These are phyloP conservation scores for Eragrostis nindensis DNA, from an alignment of 176 grass and related monocot genomes.

Conservation along the genomic window DNA sequence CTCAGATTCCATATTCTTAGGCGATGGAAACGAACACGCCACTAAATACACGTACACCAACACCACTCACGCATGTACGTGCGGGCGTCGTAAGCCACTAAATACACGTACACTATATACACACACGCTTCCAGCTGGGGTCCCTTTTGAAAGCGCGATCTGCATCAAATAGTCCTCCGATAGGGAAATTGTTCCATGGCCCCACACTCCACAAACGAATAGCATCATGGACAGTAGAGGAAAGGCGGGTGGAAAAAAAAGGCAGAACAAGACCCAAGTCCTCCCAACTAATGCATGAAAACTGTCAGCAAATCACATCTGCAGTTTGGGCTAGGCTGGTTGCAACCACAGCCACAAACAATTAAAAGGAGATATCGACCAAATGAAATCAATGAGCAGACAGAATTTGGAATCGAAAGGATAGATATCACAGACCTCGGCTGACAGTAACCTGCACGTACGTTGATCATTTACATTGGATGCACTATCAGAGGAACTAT, in stretches of 20 bases:
- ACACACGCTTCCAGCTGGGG: neutral
- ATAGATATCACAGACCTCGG: slow-evolving; percentile 35
- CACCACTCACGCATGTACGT: no score
- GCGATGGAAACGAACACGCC: no score
- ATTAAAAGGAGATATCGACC: neutral
- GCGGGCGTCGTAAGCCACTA: no score
- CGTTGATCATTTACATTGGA: neutral
- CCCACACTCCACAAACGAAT: slow-evolving; percentile 35
- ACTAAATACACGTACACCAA: no score
- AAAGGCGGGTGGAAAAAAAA: no score
- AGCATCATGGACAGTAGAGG: slow-evolving; percentile 9
- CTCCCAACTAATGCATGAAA: slow-evolving; percentile 25
- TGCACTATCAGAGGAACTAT: slow-evolving; percentile 47
- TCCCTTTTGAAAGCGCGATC: slow-evolving; percentile 23
- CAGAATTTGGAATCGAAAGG: slow-evolving; percentile 30
- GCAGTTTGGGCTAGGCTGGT: no score
- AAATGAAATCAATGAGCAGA: neutral
- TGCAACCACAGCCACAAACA: slow-evolving; percentile 44
- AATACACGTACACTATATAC: neutral
- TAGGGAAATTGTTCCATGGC: slow-evolving; percentile 36
- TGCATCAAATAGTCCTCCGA: neutral
- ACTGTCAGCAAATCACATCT: slow-evolving; percentile 17
- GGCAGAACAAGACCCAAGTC: slow-evolving; percentile 8
- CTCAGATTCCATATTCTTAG: no score
- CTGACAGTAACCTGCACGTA: slow-evolving; percentile 53